Evolutionary conservation across 1,284 basidiomycete species (phyloP), one percentile per base, ranked within the genome.

Genomic region (Heterobasidion occidentale): DNA sequence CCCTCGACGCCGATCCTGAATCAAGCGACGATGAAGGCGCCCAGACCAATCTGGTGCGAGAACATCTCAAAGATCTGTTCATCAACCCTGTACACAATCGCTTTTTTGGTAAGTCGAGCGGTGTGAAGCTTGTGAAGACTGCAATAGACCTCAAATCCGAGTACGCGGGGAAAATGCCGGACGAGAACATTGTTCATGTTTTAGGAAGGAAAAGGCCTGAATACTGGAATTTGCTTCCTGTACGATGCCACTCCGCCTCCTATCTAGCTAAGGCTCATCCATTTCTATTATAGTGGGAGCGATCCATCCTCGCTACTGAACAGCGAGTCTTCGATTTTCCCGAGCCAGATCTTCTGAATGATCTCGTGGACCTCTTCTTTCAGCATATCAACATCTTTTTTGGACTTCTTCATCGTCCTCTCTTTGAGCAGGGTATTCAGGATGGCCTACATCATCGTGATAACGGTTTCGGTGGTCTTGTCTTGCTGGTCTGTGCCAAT

Each of bases 91-190:
- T 59, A 2, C 67, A 74, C 2, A 70, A 74, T 44, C 74, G 84
- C 9, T 90, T 88, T 68, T 85, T 86, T 60, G 88, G 88, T 1
- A 86, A 88, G 64, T 86, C 84, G 1, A 89, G 86, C 53, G 81
- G 81, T 4, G 77, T 82, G 1, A 81, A 80, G 70, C 76, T 91
- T 9, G 71, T 91, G 48, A 79, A 80, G 47, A 77, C 79, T 2
- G 83, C 88, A 14, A 76, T 89, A 20, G 80, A 83, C 56, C 70
- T 89, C n/a, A 90, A 88, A 65, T 77, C 80, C 45, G 80, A 83
- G 59, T 78, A 74, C 34, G 74, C 76, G 1, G 77, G 78, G 19
- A 48, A 12, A 2, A 52, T 36, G 8, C 47, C 60, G 50, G 64
- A 54, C 59, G 66, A 42, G 45, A 54, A 36, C n/a, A 17, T 4